phyloP scores from a whole-genome alignment of 208 protist species.

The Wallacemonas rigidus region DNA sequence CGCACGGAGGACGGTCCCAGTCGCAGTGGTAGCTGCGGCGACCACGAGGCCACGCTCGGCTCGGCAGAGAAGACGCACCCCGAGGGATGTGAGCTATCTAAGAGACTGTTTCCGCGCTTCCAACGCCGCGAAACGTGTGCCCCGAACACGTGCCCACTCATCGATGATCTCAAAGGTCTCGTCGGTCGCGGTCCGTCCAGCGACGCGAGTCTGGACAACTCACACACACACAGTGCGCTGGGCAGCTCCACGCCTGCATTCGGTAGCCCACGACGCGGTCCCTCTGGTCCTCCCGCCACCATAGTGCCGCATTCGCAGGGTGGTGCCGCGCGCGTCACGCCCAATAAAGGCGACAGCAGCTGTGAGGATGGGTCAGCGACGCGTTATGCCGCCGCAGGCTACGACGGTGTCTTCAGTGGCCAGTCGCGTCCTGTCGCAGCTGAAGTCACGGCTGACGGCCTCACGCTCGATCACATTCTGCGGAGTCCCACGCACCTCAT shows the following conservation, averaged over 20 bases:
- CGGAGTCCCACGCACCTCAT: constrained; percentile 36
- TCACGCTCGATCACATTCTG: constrained; percentile 30
- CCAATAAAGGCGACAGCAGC: too few species aligned
- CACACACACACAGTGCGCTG: too few species aligned
- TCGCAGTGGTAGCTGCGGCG: neutral
- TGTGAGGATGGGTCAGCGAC: too few species aligned
- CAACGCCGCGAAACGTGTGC: constrained; percentile 14
- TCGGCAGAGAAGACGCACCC: neutral
- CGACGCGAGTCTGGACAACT: neutral
- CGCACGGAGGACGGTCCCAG: neutral
- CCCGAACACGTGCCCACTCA: constrained; percentile 8
- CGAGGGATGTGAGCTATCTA: constrained; percentile 3
- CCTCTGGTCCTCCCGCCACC: too few species aligned
- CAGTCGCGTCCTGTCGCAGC: neutral
- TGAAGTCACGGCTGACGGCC: neutral
- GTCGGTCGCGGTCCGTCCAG: neutral
- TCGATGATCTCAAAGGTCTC: constrained; percentile 14
- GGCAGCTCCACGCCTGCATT: too few species aligned
- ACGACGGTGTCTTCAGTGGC: neutral
- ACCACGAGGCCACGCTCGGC: neutral
- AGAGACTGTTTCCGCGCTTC: constrained; percentile 6
- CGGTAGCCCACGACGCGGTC: too few species aligned
- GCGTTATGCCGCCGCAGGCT: neutral
- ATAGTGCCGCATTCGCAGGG: too few species aligned
- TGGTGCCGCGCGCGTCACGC: too few species aligned